phyloP scores from a whole-genome alignment of 176 grass and related monocot species.

The Bolboschoenus planiculmis region DNA sequence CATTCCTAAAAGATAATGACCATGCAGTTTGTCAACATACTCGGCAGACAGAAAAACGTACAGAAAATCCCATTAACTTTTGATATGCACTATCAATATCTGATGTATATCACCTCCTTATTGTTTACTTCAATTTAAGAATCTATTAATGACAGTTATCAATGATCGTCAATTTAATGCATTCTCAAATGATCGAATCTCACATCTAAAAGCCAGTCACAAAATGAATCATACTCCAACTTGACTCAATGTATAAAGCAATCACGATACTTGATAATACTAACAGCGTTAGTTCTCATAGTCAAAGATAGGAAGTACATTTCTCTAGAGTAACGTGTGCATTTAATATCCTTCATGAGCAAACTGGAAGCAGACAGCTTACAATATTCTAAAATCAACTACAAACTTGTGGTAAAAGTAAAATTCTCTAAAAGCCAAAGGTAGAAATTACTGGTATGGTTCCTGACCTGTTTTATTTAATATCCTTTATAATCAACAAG shows the following conservation, averaged over 20 bases:
- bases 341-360: conserved; percentile 3
- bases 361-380: background rate
- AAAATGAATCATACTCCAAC: background rate
- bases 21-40: background rate
- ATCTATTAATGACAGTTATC: background rate
- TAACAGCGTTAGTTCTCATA: background rate
- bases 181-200: background rate
- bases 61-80: background rate
- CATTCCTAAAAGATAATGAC: background rate
- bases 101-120: background rate
- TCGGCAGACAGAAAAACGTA: background rate
- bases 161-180: background rate
- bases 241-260: background rate
- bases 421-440: background rate
- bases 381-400: background rate
- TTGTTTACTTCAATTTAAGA: background rate
- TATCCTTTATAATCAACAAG: background rate
- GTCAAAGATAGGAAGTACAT: background rate
- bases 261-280: background rate
- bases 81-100: background rate
- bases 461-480: background rate
- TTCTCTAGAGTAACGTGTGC: background rate
- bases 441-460: background rate
- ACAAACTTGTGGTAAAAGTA: background rate
- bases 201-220: background rate